Evolutionary conservation across 768 basidiomycete genomes (phyloP), one percentile per base, ranked within the genome.

Genomic region (Baorangia bicolor): DNA sequence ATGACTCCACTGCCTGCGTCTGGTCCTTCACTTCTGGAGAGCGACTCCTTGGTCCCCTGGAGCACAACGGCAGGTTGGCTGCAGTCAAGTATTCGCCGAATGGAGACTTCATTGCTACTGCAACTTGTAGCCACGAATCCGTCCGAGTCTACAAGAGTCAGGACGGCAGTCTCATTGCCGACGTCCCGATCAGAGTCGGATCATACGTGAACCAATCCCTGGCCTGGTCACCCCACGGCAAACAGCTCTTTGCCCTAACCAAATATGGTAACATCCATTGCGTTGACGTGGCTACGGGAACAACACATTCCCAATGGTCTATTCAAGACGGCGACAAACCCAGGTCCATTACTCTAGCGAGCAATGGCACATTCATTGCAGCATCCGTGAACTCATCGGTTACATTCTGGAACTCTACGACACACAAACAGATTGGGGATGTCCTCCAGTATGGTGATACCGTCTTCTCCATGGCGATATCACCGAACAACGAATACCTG

Each of bases 161-260:
- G 8, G 44, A 58, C 13, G 60, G 61, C 9, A 7, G 16, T 5
- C 16, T 62, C 30, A 55, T 57, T 18, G 7, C 55, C 25, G 51
- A 56, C 30, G 7, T 63, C 43, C 51, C 56, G 1, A 33, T 59
- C 13, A 47, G 39, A 21, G 53, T 62, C 34, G 48, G 8, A 28
- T 51, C 58, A 13, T 59, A 58, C 41, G 56, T 38, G 27, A 51
- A 63, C 25, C 57, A 53, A 20, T 53, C 57, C 13, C 57, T 63
- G 21, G 37, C 45, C n/a, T 63, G 62, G 62, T 48, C 18, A 0
- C 12, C 2, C 13, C 28, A 43, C 13, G 18, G 60, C 49, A 51
- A 13, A 3, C 33, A 31, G 7, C 51, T 62, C 39, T 47, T 48
- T 13, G 52, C 44, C 12, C 44, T 49, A n/a, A 61, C 61, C n/a